Conservation (phyloP, 208 protist species). For the Acanthamoeba culbertsoni region DNA sequence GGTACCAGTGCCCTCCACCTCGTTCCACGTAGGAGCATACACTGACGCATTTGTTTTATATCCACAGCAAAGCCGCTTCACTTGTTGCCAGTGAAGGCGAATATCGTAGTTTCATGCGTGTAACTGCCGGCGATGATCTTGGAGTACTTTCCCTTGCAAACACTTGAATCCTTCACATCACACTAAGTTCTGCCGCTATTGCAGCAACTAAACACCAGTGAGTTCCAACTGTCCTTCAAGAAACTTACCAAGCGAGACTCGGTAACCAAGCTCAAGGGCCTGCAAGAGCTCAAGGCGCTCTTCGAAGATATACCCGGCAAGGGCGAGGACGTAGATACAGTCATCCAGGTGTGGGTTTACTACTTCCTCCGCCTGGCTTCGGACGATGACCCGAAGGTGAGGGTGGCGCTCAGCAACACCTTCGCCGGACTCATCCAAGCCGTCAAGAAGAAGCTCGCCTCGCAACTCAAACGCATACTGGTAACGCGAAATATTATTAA, state of each 20-base stretch:
- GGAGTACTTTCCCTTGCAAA: neutral
- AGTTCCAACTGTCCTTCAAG: conserved; percentile 56
- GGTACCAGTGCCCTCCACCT: neutral
- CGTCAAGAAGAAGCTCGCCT: conserved; percentile 61
- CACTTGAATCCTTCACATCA: neutral
- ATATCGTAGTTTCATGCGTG: conserved; percentile 21
- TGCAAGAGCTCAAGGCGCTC: conserved; percentile 31
- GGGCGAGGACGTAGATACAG: conserved; percentile 23
- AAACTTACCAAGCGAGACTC: conserved; percentile 52
- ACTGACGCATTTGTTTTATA: no score
- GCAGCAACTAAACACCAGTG: conserved; percentile 35
- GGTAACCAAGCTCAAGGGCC: conserved; percentile 60
- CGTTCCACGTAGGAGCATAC: no score
- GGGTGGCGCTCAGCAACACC: conserved; percentile 32
- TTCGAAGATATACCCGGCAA: conserved; percentile 23
- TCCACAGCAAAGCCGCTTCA: neutral
- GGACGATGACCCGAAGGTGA: conserved; percentile 44
- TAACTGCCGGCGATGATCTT: neutral
- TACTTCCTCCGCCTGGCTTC: neutral
- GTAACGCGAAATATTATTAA: neutral
- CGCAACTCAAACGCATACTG: conserved; percentile 51
- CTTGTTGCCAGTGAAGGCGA: conserved; percentile 14
- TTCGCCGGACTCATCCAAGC: neutral
- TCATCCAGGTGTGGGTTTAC: conserved; percentile 37
- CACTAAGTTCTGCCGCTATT: neutral